phyloP scores from a whole-genome alignment of 2,329 filamentous ascomycete species.

The Sphaerulina musiva region DNA sequence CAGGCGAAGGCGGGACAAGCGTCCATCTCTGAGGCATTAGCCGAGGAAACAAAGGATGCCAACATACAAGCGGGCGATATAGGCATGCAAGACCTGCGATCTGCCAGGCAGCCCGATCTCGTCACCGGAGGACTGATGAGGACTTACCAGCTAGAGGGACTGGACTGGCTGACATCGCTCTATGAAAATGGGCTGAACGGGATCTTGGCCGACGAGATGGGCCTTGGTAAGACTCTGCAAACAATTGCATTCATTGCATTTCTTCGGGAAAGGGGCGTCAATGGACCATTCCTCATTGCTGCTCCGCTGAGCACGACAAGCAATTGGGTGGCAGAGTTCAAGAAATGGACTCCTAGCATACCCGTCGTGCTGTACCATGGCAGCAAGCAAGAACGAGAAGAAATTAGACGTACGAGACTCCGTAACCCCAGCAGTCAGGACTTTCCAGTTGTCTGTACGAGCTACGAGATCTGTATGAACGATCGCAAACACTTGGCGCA shows the following conservation, averaged over 20 bases:
- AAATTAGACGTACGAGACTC: conserved; percentile 66
- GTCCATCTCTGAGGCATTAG: conserved; percentile 52
- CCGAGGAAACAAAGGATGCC: conserved; percentile 52
- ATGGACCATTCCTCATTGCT: conserved; percentile 85
- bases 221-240: conserved; percentile 84
- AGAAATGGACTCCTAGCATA: conserved; percentile 80
- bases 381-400: conserved; percentile 66
- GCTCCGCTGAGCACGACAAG: conserved; percentile 85
- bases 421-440: conserved; percentile 61
- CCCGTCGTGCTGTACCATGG: conserved; percentile 90
- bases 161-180: conserved; percentile 80
- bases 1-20: conserved; percentile 48
- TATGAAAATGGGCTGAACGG: conserved; percentile 90
- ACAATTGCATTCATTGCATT: conserved; percentile 83
- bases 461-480: conserved; percentile 91
- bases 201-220: conserved; percentile 92
- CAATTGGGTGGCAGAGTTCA: conserved; percentile 94
- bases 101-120: conserved; percentile 78
- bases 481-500: conserved; percentile 74
- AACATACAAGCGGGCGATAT: conserved; percentile 55
- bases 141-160: conserved; percentile 84
- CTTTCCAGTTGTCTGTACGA: conserved; percentile 90
- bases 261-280: conserved; percentile 76
- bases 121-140: conserved; percentile 86
- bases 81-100: conserved; percentile 62